Conservation (phyloP, 2,329 filamentous ascomycete species). For the Pochonia chlamydosporia region DNA sequence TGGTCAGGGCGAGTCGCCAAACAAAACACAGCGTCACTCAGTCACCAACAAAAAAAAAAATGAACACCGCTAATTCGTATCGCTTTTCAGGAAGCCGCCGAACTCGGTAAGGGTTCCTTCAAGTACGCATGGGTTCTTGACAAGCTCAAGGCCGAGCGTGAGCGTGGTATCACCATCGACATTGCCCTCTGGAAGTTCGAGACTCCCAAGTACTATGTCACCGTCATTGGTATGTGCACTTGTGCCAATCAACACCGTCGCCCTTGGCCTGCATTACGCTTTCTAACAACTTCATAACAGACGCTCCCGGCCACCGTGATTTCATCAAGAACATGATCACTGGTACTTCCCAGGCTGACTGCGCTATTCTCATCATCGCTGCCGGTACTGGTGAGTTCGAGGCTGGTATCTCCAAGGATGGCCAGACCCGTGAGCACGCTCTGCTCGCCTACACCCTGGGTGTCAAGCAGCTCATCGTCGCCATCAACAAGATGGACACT, state of each 20-base stretch:
- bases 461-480: conserved; percentile 99
- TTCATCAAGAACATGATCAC: conserved; percentile 99
- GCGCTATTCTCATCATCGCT: conserved; percentile 99
- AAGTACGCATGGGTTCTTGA: conserved; percentile 99
- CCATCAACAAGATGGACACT: conserved; percentile 99
- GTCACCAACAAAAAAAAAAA: background rate
- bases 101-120: conserved; percentile 99
- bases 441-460: conserved; percentile 99
- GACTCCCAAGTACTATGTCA: conserved; percentile 96
- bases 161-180: conserved; percentile 99
- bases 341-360: conserved; percentile 99
- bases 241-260: background rate
- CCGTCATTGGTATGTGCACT: conserved; percentile 80
- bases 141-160: conserved; percentile 98
- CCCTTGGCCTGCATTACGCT: background rate
- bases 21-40: conserved; percentile 3
- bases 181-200: conserved; percentile 99
- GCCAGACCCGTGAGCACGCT: conserved; percentile 99
- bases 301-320: conserved; percentile 99
- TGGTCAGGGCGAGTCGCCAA: background rate
- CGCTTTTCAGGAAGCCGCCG: conserved; percentile 78
- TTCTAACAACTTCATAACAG: conserved; percentile 31
- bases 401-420: conserved; percentile 99
- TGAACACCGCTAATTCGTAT: conserved; percentile 2
- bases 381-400: conserved; percentile 99